Evolutionary conservation across 179 eudicot genomes (phyloP).

Genomic region (Corrigiola litoralis): DNA sequence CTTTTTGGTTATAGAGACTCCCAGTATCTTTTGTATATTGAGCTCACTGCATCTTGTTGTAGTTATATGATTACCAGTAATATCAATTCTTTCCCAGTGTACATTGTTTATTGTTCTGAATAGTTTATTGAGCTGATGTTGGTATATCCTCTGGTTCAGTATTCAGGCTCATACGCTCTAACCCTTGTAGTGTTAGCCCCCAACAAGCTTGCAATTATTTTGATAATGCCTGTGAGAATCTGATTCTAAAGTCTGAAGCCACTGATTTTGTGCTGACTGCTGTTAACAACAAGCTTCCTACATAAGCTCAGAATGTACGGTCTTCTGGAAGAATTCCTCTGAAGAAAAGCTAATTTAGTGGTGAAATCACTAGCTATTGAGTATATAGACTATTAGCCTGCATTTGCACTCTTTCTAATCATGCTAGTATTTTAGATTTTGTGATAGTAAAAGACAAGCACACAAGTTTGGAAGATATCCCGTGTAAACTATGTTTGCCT

Average conservation of each 20-base stretch:
- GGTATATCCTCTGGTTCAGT: neutral
- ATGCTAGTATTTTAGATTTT: too few relatives aligned
- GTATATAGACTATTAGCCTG: neutral
- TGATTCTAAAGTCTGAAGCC: slow-evolving; percentile 21
- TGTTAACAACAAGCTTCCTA: slow-evolving; percentile 17
- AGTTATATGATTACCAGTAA: neutral
- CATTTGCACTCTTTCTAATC: too few relatives aligned
- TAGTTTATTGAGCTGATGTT: neutral
- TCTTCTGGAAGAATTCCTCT: slow-evolving; percentile 6
- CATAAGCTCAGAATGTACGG: slow-evolving; percentile 25
- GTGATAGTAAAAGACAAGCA: too few relatives aligned
- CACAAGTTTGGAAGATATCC: too few relatives aligned
- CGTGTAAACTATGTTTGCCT: too few relatives aligned
- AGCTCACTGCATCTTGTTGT: neutral
- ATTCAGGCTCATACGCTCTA: neutral
- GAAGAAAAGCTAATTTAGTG: neutral
- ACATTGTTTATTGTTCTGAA: neutral
- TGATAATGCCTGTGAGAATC: slow-evolving; percentile 20
- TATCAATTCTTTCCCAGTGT: neutral
- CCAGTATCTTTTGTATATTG: slow-evolving; percentile 4
- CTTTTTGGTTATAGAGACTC: neutral
- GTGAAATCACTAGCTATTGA: neutral
- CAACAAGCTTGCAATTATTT: neutral
- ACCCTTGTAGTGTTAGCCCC: neutral
- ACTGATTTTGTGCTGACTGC: slow-evolving; percentile 13